A percentile compares a stretch with the other conserved stretches of the same genome.
phyloP scores from a whole-genome alignment of 2,329 filamentous ascomycete species.

The Xylariales sp. region DNA sequence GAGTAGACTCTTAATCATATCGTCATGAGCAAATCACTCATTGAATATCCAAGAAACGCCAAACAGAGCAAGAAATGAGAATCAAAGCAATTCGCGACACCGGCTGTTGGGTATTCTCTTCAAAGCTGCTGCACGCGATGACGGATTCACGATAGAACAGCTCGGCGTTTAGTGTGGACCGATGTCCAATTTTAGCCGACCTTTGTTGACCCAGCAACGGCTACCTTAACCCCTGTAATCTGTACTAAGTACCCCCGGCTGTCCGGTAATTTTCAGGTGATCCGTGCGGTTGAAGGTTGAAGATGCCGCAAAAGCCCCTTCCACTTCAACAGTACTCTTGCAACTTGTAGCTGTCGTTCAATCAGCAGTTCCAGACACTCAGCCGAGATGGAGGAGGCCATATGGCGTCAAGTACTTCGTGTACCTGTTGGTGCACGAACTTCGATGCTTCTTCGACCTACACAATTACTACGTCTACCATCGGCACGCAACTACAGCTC shows the following conservation, averaged over 20 bases:
- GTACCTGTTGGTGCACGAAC: slow-evolving; percentile 11
- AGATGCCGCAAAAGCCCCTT: too few relatives aligned
- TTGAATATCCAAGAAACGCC: slow-evolving; percentile 15
- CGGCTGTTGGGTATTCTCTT: not conserved
- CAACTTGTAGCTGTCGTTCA: too few relatives aligned
- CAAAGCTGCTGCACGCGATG: not conserved
- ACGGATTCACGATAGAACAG: not conserved
- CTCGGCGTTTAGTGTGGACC: slow-evolving; percentile 9
- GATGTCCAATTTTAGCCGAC: slow-evolving; percentile 9
- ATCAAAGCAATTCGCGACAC: not conserved
- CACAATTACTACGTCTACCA: slow-evolving; percentile 10
- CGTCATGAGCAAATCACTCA: slow-evolving; percentile 17
- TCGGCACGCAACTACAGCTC: slow-evolving; percentile 27
- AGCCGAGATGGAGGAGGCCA: slow-evolving; percentile 13
- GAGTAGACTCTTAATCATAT: slow-evolving; percentile 23
- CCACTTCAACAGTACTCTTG: too few relatives aligned
- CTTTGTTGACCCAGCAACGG: slow-evolving; percentile 12
- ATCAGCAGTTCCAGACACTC: too few relatives aligned
- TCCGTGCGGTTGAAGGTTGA: too few relatives aligned
- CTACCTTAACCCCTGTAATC: too few relatives aligned
- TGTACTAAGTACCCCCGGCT: too few relatives aligned
- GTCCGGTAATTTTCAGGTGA: too few relatives aligned
- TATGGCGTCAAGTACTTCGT: slow-evolving; percentile 14
- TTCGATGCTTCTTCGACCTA: not conserved
- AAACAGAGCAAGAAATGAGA: not conserved